Percentiles rank a stretch among this genome's conserved stretches.
These are phyloP conservation scores for Lipomyces yamanashiensis DNA, from an alignment of 805 yeast genomes.

Conservation along the genomic window DNA sequence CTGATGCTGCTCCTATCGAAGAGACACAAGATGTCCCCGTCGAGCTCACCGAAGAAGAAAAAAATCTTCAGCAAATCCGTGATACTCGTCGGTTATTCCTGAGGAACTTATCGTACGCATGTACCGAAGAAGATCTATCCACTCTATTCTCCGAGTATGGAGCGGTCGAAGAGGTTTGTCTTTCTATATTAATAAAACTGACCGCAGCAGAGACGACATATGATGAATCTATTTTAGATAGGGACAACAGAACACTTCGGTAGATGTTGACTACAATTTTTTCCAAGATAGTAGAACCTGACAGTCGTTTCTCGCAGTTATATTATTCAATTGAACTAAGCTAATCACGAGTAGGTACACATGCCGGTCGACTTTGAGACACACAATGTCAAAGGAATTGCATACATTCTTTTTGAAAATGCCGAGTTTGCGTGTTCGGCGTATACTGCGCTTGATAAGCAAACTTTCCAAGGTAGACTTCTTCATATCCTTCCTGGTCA, in stretches of 20 bases:
- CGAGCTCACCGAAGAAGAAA: constrained; percentile 25
- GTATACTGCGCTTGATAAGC: constrained; percentile 74
- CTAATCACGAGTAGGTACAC: constrained; percentile 57
- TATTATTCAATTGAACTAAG: background rate
- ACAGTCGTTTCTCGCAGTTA: background rate
- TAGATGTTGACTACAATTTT: constrained; percentile 35
- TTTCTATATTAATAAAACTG: too few relatives aligned
- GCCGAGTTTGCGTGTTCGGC: constrained; percentile 78
- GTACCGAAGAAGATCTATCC: constrained; percentile 78
- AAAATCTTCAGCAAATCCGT: constrained; percentile 47
- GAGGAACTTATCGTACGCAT: constrained; percentile 79
- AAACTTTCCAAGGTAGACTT: constrained; percentile 91
- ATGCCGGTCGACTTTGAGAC: constrained; percentile 89
- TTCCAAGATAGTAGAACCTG: constrained; percentile 36
- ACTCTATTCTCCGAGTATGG: constrained; percentile 72
- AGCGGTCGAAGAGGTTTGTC: constrained; percentile 61
- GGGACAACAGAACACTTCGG: constrained; percentile 40
- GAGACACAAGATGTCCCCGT: constrained; percentile 10
- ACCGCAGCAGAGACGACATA: background rate
- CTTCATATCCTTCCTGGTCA: constrained; percentile 88
- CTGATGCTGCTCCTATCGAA: constrained; percentile 16
- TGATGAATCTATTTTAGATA: constrained; percentile 37
- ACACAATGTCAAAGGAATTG: constrained; percentile 90
- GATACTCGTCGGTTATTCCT: constrained; percentile 82
- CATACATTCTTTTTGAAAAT: constrained; percentile 73